Evolutionary conservation across 371 early-diverging fungal species (phyloP).

Genomic region (Rhizomucor miehei): DNA sequence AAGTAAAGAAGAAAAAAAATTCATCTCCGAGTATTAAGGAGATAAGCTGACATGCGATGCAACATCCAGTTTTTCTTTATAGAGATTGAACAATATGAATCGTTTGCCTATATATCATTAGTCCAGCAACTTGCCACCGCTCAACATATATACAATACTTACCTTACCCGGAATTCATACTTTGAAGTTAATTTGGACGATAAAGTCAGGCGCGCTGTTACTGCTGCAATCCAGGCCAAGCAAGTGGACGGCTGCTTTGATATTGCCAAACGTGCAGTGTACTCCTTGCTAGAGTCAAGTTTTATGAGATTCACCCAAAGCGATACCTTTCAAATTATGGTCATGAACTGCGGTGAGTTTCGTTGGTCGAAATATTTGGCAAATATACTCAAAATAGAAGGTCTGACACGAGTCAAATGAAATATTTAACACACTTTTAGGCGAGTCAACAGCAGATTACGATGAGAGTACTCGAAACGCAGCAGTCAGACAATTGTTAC

Average conservation of each 20-base stretch:
- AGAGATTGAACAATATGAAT: conserved; percentile 58
- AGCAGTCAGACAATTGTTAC: conserved; percentile 35
- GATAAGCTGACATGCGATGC: conserved; percentile 1
- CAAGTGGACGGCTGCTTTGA: conserved; percentile 38
- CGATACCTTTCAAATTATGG: conserved; percentile 34
- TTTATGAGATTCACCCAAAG: conserved; percentile 44
- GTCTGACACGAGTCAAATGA: too few relatives aligned
- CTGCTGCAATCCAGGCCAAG: conserved; percentile 25
- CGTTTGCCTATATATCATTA: conserved; percentile 28
- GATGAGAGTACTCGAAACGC: conserved; percentile 24
- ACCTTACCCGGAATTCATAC: conserved; percentile 45
- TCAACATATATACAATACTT: conserved; percentile 52
- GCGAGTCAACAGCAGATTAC: conserved; percentile 41
- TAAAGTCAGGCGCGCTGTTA: conserved; percentile 37
- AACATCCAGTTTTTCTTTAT: conserved; percentile 52
- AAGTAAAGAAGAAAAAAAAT: not conserved
- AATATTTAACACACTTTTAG: conserved; percentile 17
- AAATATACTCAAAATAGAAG: too few relatives aligned
- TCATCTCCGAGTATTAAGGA: not conserved
- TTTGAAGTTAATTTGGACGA: conserved; percentile 64
- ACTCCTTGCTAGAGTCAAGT: conserved; percentile 48
- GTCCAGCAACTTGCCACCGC: conserved; percentile 50
- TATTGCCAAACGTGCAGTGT: conserved; percentile 51
- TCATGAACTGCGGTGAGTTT: conserved; percentile 31
- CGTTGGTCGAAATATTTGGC: too few relatives aligned